Evolutionary conservation across 1,139 yeast genomes (phyloP).

Genomic region (Blastobotrys elegans): DNA sequence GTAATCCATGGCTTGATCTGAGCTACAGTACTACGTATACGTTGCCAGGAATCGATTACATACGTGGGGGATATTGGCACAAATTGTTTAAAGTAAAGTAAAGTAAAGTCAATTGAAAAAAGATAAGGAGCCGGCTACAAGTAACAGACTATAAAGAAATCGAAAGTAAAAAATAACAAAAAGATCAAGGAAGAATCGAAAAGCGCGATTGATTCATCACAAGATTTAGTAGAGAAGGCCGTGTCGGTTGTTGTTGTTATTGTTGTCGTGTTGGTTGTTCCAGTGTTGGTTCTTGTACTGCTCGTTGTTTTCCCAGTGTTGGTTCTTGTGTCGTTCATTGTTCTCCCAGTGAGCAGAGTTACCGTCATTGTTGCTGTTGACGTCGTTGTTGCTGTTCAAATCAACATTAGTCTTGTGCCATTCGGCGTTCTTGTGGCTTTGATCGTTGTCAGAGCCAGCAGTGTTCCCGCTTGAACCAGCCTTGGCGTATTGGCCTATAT

Average conservation of each 20-base stretch:
- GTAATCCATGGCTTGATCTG: no score
- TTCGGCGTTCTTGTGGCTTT: background rate
- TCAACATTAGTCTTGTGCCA: background rate
- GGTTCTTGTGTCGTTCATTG: background rate
- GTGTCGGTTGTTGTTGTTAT: background rate
- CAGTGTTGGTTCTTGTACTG: background rate
- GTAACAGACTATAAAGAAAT: background rate
- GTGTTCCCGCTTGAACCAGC: background rate
- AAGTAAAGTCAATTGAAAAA: background rate
- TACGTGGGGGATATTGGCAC: no score
- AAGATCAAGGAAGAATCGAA: no score
- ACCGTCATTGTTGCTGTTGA: background rate
- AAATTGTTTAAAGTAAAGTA: no score
- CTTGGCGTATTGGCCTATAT: background rate
- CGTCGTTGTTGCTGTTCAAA: background rate
- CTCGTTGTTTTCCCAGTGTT: background rate
- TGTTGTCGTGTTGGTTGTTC: background rate
- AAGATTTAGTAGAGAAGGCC: background rate
- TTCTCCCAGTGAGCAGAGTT: background rate
- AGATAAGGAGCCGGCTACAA: background rate
- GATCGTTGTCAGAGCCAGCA: background rate
- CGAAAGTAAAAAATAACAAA: background rate
- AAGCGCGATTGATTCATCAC: no score
- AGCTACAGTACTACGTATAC: no score
- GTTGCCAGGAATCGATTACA: no score